These are phyloP conservation scores for Fusarium ambrosium DNA, from an alignment of 2,329 filamentous ascomycete species.

Conservation along the genomic window DNA sequence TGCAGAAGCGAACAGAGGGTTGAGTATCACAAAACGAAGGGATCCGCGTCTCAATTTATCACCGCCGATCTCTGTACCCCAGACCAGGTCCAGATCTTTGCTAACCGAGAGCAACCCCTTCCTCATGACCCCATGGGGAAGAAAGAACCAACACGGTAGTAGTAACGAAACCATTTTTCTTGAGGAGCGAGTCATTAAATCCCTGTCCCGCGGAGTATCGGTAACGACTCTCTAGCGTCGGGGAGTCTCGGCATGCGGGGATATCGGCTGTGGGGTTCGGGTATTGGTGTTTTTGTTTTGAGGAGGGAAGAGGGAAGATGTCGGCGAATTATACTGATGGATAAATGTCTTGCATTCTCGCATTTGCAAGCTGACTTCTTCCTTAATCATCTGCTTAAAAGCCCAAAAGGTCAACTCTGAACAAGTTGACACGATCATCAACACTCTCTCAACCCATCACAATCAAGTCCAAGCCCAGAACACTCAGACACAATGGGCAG, in stretches of 20 bases:
- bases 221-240: not conserved
- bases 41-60: not conserved
- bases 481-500: not conserved
- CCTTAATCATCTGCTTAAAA: not conserved
- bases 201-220: slow-evolving; percentile 1
- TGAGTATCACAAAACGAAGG: not conserved
- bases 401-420: not conserved
- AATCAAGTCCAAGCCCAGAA: not conserved
- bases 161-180: not conserved
- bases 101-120: not conserved
- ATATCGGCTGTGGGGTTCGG: not conserved
- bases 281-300: not conserved
- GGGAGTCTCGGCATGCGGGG: not conserved
- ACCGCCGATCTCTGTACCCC: not conserved
- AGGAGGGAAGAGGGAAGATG: not conserved
- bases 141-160: not conserved
- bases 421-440: not conserved
- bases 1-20: not conserved
- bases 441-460: not conserved
- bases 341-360: not conserved
- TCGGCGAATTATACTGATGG: not conserved
- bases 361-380: not conserved
- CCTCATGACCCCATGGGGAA: slow-evolving; percentile 5
- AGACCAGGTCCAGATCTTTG: not conserved
- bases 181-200: not conserved